These are phyloP conservation scores for Pythium utonaiense DNA, from an alignment of 352 stramenopile species.

Conservation along the genomic window DNA sequence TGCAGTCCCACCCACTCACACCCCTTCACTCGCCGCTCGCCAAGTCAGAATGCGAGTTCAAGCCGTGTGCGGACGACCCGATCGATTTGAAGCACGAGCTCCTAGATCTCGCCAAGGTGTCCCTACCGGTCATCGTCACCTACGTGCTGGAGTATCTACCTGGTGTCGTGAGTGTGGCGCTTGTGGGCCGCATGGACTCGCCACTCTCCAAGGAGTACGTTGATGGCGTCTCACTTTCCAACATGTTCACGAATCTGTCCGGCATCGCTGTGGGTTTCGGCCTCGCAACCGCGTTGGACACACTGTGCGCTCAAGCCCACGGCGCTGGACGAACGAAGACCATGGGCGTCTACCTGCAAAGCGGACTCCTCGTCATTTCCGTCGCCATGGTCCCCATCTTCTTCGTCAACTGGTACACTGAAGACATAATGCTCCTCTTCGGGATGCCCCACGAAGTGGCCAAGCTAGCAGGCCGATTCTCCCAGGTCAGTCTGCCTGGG, in stretches of 20 bases:
- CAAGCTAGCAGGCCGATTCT: slow-evolving; percentile 49
- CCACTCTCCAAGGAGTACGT: slow-evolving; percentile 53
- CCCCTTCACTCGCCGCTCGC: not conserved
- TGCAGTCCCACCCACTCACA: not conserved
- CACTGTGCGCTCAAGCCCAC: slow-evolving; percentile 54
- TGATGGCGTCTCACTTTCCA: slow-evolving; percentile 47
- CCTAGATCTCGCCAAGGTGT: slow-evolving; percentile 6
- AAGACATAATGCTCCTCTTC: slow-evolving; percentile 39
- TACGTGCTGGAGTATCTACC: slow-evolving; percentile 52
- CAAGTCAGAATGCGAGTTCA: slow-evolving; percentile 7
- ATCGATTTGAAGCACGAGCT: slow-evolving; percentile 1
- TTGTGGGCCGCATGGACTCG: slow-evolving; percentile 64
- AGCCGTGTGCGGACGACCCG: not conserved
- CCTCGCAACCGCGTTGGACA: slow-evolving; percentile 49
- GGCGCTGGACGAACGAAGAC: slow-evolving; percentile 52
- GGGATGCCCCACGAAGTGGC: slow-evolving; percentile 52
- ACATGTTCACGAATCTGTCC: slow-evolving; percentile 72
- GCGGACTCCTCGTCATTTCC: slow-evolving; percentile 49
- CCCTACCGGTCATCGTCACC: slow-evolving; percentile 19
- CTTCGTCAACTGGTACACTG: slow-evolving; percentile 57
- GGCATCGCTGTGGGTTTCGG: slow-evolving; percentile 54
- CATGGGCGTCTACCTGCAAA: slow-evolving; percentile 80
- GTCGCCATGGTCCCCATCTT: slow-evolving; percentile 45
- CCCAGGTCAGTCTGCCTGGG: slow-evolving; percentile 45
- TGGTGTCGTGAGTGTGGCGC: slow-evolving; percentile 45